Conservation (phyloP, 148 eudicot genomes). For the Bassia scoparia region DNA sequence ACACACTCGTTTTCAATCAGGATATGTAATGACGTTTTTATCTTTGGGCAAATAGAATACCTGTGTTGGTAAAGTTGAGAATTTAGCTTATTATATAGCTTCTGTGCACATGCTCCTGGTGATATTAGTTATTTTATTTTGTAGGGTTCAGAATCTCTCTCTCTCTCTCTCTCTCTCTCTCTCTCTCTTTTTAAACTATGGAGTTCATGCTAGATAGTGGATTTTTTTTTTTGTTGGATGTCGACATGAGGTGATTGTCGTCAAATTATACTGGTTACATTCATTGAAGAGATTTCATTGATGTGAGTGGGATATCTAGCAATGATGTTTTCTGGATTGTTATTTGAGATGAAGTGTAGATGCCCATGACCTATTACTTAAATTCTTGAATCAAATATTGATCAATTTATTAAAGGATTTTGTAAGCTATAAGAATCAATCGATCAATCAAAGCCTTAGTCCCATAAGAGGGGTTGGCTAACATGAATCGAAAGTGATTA, state of each 20-base stretch:
- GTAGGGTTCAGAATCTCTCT: background rate
- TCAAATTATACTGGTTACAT: background rate
- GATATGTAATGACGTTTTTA: background rate
- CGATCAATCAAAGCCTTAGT: background rate
- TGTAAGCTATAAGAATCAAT: background rate
- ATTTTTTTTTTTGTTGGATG: background rate
- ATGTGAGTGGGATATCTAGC: background rate
- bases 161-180: too few species aligned
- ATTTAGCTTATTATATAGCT: background rate
- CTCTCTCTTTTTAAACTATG: too few species aligned
- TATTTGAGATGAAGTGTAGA: background rate
- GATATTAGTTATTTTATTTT: background rate
- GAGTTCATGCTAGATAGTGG: background rate
- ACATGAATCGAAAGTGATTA: too few species aligned
- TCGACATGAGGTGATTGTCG: background rate
- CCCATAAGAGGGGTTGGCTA: too few species aligned
- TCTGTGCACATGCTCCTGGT: background rate
- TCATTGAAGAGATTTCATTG: conserved; percentile 3
- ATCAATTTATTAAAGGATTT: background rate
- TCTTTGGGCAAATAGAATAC: background rate
- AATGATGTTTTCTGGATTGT: background rate
- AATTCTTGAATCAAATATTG: background rate
- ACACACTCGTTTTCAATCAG: background rate
- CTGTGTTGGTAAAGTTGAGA: background rate
- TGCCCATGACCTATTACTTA: background rate